A percentile compares a stretch with the other conserved stretches of the same genome.
These are phyloP conservation scores for Pestalotiopsis fici DNA, from an alignment of 2,329 filamentous ascomycete species.

Conservation along the genomic window DNA sequence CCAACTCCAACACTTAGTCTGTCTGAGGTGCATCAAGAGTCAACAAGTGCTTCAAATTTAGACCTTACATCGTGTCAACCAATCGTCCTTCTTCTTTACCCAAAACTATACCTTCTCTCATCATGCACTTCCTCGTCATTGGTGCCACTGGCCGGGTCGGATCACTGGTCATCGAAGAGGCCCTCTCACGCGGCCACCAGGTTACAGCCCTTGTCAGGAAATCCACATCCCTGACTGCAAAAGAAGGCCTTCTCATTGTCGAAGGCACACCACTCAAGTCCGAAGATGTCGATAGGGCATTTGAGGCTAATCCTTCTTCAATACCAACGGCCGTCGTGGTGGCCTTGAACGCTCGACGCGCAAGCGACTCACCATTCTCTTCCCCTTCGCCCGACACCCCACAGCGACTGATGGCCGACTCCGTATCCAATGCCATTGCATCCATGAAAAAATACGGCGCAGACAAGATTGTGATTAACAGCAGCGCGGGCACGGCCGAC, in stretches of 20 bases:
- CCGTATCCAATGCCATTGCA: slow-evolving; percentile 35
- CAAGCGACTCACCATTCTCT: slow-evolving; percentile 48
- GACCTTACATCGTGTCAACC: neutral
- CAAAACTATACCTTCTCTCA: no score
- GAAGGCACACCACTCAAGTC: slow-evolving; percentile 36
- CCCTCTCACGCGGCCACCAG: slow-evolving; percentile 39
- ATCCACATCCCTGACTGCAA: slow-evolving; percentile 29
- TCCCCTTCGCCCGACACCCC: slow-evolving; percentile 37
- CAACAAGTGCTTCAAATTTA: neutral
- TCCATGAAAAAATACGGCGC: slow-evolving; percentile 37
- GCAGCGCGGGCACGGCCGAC: slow-evolving; percentile 48
- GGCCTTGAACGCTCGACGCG: slow-evolving; percentile 48
- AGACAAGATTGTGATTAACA: slow-evolving; percentile 49
- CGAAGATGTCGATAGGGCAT: slow-evolving; percentile 36
- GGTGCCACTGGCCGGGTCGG: slow-evolving; percentile 50
- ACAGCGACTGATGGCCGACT: slow-evolving; percentile 46
- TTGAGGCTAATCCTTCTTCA: slow-evolving; percentile 22
- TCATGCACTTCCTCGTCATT: slow-evolving; percentile 47
- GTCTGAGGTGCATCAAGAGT: neutral
- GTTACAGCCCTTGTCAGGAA: slow-evolving; percentile 48
- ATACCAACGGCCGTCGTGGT: slow-evolving; percentile 42
- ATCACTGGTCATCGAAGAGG: slow-evolving; percentile 38
- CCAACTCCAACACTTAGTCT: no score
- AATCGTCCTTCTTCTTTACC: neutral
- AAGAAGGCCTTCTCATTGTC: slow-evolving; percentile 36